Base-by-base conservation (phyloP, 192 early-diverging fungal species). In the Coemansia sp. region DNA sequence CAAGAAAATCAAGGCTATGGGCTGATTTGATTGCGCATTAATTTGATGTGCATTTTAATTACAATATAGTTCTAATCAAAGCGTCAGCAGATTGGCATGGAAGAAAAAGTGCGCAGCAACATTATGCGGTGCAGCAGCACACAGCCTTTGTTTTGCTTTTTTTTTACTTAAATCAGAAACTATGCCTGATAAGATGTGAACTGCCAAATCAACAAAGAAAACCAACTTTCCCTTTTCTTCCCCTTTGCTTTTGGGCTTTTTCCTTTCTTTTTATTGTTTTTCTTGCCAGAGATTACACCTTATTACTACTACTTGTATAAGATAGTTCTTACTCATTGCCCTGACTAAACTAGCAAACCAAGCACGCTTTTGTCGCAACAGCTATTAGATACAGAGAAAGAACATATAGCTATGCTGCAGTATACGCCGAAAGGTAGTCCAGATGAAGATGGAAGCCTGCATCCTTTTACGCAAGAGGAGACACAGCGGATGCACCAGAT, bases 391-490 rank as follows among this genome's bases (percentile, higher is more conserved):
- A 50, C 48, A 50, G 0, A 50, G 18, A 12, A 19, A 15, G 26
- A 15, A 54, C 52, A 7, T 8, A 26, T 15, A 26, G 49, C 3
- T 21, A 67, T 67, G 65, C 21, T 49, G 15, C 65, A 71, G 62
- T 71, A 60, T 50, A 56, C 66, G 23, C 56, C 59, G n/a, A 64
- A 62, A 37, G 7, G 10, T 0, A 32, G 57, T 12, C 26, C 23
- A n/a, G 65, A 56, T 7, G 45, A 64, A 3, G 45, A 16, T 19
- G 38, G 5, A 8, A 23, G 41, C 0, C n/a, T 40, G 21, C 69
- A 64, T 15, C 56, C 66, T 12, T 81, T 76, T 64, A 12, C 47
- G 11, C 52, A 52, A 3, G 72, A 66, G 12, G 76, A 75, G 19
- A 21, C 62, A 0, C 41, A 32, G 4, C 63, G 61, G 12, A 69